Conservation (phyloP, 176 grass and related monocot genomes). For the Aegilops sharonensis region DNA sequence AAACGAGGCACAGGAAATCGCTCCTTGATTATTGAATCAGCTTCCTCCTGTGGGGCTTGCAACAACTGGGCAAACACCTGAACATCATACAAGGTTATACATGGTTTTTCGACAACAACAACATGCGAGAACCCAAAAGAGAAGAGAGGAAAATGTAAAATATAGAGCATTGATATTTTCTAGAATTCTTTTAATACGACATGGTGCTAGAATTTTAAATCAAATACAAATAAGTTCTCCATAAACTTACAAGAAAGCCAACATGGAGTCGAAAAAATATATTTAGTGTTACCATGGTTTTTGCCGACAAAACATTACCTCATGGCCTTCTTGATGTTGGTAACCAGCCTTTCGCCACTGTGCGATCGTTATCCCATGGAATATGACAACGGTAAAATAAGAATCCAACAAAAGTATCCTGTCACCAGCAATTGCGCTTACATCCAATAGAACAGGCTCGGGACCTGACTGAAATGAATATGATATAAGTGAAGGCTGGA, state of each 20-base stretch:
- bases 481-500: constrained; percentile 86
- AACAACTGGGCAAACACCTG: constrained; percentile 89
- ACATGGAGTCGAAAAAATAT: constrained; percentile 13
- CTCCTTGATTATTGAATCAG: constrained; percentile 74
- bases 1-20: constrained; percentile 90
- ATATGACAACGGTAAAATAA: constrained; percentile 88
- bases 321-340: constrained; percentile 88
- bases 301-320: constrained; percentile 45
- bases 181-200: neutral
- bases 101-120: neutral
- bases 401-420: constrained; percentile 84
- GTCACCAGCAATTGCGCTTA: constrained; percentile 78
- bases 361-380: constrained; percentile 73
- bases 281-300: neutral
- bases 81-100: constrained; percentile 21
- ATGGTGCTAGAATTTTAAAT: constrained; percentile 13
- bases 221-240: neutral
- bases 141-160: neutral
- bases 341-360: constrained; percentile 96
- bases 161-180: neutral
- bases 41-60: constrained; percentile 72
- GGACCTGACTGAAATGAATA: constrained; percentile 77
- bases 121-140: neutral
- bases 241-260: constrained; percentile 10
- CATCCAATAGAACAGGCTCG: constrained; percentile 79